Evolutionary conservation across 1,284 basidiomycete species (phyloP), one percentile per base, ranked within the genome.

Genomic region (Veloboletus limbatus): DNA sequence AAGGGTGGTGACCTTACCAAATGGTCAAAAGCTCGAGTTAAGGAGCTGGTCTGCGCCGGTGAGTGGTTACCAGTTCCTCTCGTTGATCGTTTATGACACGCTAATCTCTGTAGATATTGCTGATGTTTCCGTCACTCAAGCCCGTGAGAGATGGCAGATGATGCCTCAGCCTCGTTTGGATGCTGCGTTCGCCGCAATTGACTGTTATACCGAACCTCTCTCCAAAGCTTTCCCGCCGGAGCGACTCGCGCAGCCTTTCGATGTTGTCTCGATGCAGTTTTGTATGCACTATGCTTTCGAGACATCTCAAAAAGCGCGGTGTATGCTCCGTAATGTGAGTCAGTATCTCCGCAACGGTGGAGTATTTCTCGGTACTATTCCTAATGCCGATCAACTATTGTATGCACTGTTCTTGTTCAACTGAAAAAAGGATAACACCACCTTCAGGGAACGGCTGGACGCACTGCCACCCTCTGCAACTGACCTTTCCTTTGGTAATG

Each of bases 261-360:
- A 98, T 65, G 92, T 92, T 40, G 92, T 99, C 17, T 90, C 92
- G 2, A 88, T 98, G 87, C 97, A 99, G 65, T 99, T 99, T 68
- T 99, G 96, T 70, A 97, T 99, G 92, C 97, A 99, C 68, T 99
- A 99, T 63, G 97, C 96, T 8, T 99, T 98, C 67, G 94, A 98
- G 65, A 87, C 79, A 31, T 80, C 85, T 24, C 72, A 78, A 43
- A 97, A 97, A 66, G 92, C 86, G 21, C 78, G 92, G 27, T 85
- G 81, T 61, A 97, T 99, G 96, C 79, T 99, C 22, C 79, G 86
- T 42, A 99, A 99, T 63, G 95, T 96, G 20, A 81, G 84, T 43
- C 69, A 79, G 32, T 87, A 87, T 72, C 75, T 99, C 39, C 76
- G 88, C 28, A 73, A 75, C 20, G 95, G 95, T 24, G 97, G 97